Evolutionary conservation across 2,329 filamentous ascomycete species (phyloP).

Genomic region (Calonectria honghensis): DNA sequence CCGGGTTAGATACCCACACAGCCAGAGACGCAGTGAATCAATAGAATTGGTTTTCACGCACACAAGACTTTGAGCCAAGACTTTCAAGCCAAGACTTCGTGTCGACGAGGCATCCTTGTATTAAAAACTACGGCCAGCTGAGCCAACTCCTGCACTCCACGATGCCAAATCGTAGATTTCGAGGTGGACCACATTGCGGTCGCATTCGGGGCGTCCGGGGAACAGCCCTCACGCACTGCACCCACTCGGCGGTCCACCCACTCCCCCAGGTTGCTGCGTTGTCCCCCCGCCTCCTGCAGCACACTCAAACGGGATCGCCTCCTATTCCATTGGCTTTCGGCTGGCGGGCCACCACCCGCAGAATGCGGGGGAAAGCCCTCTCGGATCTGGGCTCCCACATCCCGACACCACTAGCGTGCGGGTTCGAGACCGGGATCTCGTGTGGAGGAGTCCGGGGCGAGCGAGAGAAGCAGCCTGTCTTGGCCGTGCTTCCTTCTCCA

Average conservation of each 20-base stretch:
- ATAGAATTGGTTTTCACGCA: neutral
- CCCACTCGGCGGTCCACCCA: neutral
- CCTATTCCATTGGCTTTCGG: conserved; percentile 19
- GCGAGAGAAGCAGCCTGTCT: too few species aligned
- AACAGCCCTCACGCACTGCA: neutral
- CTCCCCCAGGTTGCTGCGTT: neutral
- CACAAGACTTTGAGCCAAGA: neutral
- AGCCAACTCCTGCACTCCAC: conserved; percentile 14
- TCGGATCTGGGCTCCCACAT: conserved; percentile 31
- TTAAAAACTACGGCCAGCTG: neutral
- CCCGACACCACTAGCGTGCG: conserved; percentile 15
- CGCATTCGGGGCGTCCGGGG: conserved; percentile 16
- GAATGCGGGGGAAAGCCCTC: conserved; percentile 31
- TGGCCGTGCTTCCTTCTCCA: neutral
- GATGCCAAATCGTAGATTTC: conserved; percentile 10
- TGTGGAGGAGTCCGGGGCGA: conserved; percentile 4
- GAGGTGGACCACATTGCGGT: neutral
- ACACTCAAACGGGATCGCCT: neutral
- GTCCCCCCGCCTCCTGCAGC: neutral
- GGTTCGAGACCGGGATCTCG: neutral
- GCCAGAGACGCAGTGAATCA: neutral
- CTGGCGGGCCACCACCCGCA: conserved; percentile 33
- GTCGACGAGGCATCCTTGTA: conserved; percentile 7
- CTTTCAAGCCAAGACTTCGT: too few species aligned
- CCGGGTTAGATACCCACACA: neutral